Conservation (phyloP, 768 basidiomycete genomes). For the Serendipita sp. region DNA sequence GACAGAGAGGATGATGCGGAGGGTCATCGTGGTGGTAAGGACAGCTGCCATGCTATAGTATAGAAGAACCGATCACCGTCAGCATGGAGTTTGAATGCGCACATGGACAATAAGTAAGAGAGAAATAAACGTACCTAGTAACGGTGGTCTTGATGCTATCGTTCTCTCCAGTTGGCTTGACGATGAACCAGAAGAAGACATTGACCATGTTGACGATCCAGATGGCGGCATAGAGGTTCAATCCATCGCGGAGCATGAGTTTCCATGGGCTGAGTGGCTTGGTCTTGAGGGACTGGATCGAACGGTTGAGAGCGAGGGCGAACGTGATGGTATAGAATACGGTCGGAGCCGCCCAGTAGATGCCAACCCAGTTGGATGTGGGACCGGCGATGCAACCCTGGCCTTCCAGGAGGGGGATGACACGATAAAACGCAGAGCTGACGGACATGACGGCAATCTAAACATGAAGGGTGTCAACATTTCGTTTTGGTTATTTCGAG, state of each 20-base stretch:
- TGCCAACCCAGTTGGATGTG: conserved; percentile 61
- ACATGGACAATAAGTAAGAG: neutral
- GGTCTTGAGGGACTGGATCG: conserved; percentile 35
- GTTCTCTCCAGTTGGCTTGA: conserved; percentile 37
- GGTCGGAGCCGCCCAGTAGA: conserved; percentile 73
- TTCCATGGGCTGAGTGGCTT: conserved; percentile 59
- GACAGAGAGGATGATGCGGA: conserved; percentile 71
- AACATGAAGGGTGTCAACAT: neutral
- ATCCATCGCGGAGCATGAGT: conserved; percentile 76
- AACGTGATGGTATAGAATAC: conserved; percentile 54
- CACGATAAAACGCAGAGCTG: conserved; percentile 58
- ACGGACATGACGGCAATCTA: conserved; percentile 42
- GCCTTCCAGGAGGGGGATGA: conserved; percentile 23
- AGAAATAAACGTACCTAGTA: conserved; percentile 28
- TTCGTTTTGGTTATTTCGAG: neutral
- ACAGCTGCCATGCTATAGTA: conserved; percentile 56
- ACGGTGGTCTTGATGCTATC: conserved; percentile 74
- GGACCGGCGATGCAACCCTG: conserved; percentile 83
- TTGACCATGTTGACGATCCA: conserved; percentile 69
- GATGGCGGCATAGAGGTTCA: conserved; percentile 71
- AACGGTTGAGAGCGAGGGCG: conserved; percentile 42
- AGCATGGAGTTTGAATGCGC: neutral
- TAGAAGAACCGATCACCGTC: neutral
- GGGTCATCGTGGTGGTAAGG: conserved; percentile 73
- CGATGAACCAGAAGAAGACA: conserved; percentile 76